Percentiles rank a stretch among this genome's conserved stretches.
These are phyloP conservation scores for Ganoderma sp. DNA, from an alignment of 1,284 basidiomycete species.

Conservation along the genomic window DNA sequence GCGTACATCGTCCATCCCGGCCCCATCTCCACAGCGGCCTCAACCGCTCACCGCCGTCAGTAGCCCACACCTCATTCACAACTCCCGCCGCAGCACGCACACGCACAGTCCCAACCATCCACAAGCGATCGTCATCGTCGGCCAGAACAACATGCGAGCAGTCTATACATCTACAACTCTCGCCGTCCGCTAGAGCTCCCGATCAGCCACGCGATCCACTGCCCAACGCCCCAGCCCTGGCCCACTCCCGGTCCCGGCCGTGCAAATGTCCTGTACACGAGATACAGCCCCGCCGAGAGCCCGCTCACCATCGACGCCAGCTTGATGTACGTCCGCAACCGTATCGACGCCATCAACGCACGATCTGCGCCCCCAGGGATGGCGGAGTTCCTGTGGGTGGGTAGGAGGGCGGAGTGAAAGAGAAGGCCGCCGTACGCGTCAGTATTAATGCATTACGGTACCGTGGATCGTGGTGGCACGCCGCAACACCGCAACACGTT, in stretches of 20 bases:
- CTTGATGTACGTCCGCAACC: slow-evolving; percentile 71
- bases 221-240: slow-evolving; percentile 55
- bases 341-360: slow-evolving; percentile 67
- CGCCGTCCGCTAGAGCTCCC: slow-evolving; percentile 41
- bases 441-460: slow-evolving; percentile 14
- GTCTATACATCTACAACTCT: slow-evolving; percentile 37
- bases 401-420: background rate
- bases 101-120: background rate
- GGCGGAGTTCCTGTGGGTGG: slow-evolving; percentile 56
- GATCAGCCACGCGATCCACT: slow-evolving; percentile 66
- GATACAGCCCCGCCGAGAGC: slow-evolving; percentile 68
- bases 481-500: slow-evolving; percentile 18
- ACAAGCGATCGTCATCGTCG: background rate
- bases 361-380: slow-evolving; percentile 82
- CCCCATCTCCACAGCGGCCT: background rate
- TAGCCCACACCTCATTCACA: background rate
- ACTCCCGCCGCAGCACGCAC: background rate
- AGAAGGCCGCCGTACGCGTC: slow-evolving; percentile 1
- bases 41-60: background rate
- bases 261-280: slow-evolving; percentile 70
- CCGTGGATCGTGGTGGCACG: slow-evolving; percentile 7
- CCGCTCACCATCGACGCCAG: slow-evolving; percentile 74
- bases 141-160: slow-evolving; percentile 22
- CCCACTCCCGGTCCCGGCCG: slow-evolving; percentile 66
- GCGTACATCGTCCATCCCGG: slow-evolving; percentile 6